Evolutionary conservation across 306 rosid genomes (phyloP).

Genomic region (Lablab purpureus): DNA sequence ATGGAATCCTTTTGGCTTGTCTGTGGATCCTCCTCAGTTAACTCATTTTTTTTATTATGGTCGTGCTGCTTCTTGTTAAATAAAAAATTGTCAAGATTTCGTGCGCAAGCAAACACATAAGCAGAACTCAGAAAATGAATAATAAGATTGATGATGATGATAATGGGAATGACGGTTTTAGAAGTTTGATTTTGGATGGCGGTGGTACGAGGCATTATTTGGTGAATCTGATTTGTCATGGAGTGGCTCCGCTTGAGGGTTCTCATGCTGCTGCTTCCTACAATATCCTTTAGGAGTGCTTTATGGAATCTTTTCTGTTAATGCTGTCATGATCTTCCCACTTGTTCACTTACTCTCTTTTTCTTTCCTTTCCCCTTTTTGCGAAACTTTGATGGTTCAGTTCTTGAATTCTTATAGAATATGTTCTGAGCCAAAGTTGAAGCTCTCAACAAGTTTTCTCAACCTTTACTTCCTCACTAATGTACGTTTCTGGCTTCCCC

Average conservation of each 20-base stretch:
- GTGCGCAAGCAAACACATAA: background rate
- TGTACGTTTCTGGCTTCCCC: conserved; percentile 45
- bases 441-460: conserved; percentile 37
- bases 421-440: conserved; percentile 49
- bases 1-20: background rate
- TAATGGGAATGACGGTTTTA: background rate
- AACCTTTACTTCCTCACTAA: background rate
- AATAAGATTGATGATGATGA: background rate
- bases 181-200: background rate
- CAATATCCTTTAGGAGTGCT: conserved; percentile 53
- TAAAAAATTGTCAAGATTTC: background rate
- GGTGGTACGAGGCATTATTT: conserved; percentile 32
- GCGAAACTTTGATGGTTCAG: conserved; percentile 36
- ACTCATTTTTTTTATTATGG: background rate
- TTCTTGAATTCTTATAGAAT: conserved; percentile 44
- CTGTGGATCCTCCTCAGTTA: background rate
- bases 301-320: conserved; percentile 61
- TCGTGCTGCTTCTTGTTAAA: background rate
- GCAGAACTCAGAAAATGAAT: background rate
- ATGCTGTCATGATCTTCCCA: conserved; percentile 48
- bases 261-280: conserved; percentile 46
- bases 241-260: conserved; percentile 43
- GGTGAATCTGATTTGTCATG: conserved; percentile 43
- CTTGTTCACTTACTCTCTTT: conserved; percentile 32
- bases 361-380: conserved; percentile 14